These are phyloP conservation scores for Trichosporon sp. DNA, from an alignment of 1,284 basidiomycete species.

Conservation along the genomic window DNA sequence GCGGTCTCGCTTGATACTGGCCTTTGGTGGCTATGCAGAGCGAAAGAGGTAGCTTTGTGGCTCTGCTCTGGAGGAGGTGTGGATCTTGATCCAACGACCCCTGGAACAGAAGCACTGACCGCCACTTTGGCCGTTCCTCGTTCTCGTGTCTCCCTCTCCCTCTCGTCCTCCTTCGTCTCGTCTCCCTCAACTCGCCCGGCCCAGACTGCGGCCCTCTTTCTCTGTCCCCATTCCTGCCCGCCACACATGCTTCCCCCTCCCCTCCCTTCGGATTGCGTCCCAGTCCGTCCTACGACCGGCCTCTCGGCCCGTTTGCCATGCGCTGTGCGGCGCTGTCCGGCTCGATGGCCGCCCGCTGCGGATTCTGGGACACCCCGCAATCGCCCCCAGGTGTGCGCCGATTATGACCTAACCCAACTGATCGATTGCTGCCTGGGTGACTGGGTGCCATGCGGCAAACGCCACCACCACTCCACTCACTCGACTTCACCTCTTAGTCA, in stretches of 20 bases:
- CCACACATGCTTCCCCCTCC: background rate
- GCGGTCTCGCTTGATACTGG: no score
- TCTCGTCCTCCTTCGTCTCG: no score
- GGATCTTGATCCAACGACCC: background rate
- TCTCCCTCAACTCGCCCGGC: no score
- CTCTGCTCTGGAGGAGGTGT: background rate
- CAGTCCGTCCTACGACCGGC: no score
- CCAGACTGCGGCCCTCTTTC: background rate
- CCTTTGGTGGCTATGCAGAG: no score
- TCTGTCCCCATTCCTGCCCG: background rate
- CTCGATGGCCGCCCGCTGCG: background rate
- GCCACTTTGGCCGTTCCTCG: no score
- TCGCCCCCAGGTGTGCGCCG: background rate
- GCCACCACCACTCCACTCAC: no score
- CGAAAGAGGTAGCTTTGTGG: background rate
- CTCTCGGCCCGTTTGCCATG: no score
- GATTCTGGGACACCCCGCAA: background rate
- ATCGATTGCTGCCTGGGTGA: background rate
- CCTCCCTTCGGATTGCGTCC: background rate
- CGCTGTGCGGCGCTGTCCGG: background rate
- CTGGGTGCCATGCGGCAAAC: background rate
- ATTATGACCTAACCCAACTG: background rate
- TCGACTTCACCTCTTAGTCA: no score
- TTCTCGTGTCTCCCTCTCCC: background rate
- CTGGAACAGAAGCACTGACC: slow-evolving; percentile 2